Percentiles rank a stretch among this genome's conserved stretches.
These are phyloP conservation scores for Aspergillus ellipticus DNA, from an alignment of 495 filamentous ascomycete species.

Conservation along the genomic window DNA sequence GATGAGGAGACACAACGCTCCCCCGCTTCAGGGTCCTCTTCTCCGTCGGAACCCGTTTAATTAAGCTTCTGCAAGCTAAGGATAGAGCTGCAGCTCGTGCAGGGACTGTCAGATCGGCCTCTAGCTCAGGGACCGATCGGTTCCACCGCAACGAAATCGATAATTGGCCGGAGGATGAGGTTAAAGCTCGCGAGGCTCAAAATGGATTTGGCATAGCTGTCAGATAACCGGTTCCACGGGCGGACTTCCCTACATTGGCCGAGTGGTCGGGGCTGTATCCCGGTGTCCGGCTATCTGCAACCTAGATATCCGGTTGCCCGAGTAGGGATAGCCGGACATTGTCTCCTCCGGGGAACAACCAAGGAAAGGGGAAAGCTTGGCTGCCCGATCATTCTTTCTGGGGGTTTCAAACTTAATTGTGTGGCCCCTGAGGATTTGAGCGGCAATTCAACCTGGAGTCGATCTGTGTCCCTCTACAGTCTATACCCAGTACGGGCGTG, in stretches of 20 bases:
- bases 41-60: neutral
- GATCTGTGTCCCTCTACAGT: too few species aligned
- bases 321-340: neutral
- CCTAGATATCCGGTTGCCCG: neutral
- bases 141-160: neutral
- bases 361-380: neutral
- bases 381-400: neutral
- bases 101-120: neutral
- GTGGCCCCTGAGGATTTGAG: too few species aligned
- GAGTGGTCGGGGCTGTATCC: neutral
- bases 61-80: slow-evolving; percentile 4
- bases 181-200: neutral
- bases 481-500: too few species aligned
- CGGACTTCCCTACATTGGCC: neutral
- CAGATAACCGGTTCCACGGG: neutral
- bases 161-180: neutral
- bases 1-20: neutral
- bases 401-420: neutral
- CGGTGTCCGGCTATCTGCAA: neutral
- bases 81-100: neutral
- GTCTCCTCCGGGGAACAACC: neutral
- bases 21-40: neutral
- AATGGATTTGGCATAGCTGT: neutral
- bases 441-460: too few species aligned
- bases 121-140: neutral